Evolutionary conservation across 2,329 filamentous ascomycete species (phyloP).

Genomic region (Fusarium graminum): DNA sequence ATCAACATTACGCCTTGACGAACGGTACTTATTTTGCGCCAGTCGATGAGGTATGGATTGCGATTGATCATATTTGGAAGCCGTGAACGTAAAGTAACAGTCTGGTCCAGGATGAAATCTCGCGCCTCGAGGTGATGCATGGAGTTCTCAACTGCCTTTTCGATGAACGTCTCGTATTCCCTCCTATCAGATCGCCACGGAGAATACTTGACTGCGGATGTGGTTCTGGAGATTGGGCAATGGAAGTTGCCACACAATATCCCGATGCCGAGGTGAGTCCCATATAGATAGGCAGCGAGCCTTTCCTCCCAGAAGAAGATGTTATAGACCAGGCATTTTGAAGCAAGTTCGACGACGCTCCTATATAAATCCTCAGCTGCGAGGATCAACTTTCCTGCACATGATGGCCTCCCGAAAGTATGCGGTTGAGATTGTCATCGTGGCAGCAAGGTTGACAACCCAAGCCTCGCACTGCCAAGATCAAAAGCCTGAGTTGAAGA

Average conservation of each 20-base stretch:
- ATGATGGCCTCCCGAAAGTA: not conserved
- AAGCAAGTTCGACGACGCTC: not conserved
- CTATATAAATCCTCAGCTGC: not conserved
- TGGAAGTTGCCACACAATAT: conserved; percentile 74
- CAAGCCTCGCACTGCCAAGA: not conserved
- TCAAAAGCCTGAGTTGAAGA: not conserved
- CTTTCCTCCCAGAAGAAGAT: not conserved
- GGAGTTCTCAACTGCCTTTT: conserved; percentile 73
- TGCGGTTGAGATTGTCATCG: not conserved
- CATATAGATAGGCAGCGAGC: not conserved
- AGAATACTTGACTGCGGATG: conserved; percentile 79
- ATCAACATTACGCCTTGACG: conserved; percentile 75
- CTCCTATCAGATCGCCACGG: conserved; percentile 69
- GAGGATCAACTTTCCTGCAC: not conserved
- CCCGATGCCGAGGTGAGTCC: conserved; percentile 72
- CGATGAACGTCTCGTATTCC: conserved; percentile 76
- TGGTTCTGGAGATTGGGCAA: conserved; percentile 78
- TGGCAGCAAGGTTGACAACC: not conserved
- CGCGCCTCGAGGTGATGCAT: conserved; percentile 74
- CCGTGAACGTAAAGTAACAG: conserved; percentile 27
- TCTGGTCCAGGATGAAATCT: conserved; percentile 71
- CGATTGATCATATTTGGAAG: conserved; percentile 3
- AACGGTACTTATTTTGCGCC: conserved; percentile 76
- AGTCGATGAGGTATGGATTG: conserved; percentile 73
- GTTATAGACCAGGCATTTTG: not conserved